A percentile compares a stretch with the other conserved stretches of the same genome.
Evolutionary conservation across 495 filamentous ascomycete genomes (phyloP).

Genomic region (Hypoxylon crocopeplum): DNA sequence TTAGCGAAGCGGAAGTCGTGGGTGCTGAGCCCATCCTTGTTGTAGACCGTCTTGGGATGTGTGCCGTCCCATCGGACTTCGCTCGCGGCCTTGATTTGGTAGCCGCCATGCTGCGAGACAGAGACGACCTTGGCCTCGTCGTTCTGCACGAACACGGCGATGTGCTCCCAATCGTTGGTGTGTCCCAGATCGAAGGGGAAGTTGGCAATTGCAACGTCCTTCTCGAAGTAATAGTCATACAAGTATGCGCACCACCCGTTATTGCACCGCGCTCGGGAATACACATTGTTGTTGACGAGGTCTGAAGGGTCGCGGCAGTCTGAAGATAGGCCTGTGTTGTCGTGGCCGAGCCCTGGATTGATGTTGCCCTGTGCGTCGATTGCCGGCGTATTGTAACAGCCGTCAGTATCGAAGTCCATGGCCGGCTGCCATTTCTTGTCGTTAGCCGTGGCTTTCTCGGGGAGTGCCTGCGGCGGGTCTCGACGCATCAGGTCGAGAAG

Average conservation of each 20-base stretch:
- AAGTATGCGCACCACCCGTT: constrained; percentile 53
- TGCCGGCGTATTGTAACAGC: constrained; percentile 57
- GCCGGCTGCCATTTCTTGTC: constrained; percentile 54
- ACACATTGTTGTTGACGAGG: constrained; percentile 55
- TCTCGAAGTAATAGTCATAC: constrained; percentile 59
- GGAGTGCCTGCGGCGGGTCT: constrained; percentile 45
- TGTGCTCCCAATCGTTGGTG: constrained; percentile 57
- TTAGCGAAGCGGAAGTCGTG: constrained; percentile 54
- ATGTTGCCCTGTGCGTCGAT: constrained; percentile 48
- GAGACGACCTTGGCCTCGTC: constrained; percentile 44
- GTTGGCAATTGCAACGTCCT: constrained; percentile 48
- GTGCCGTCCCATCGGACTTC: constrained; percentile 51
- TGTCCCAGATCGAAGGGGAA: constrained; percentile 45
- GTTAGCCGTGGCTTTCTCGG: constrained; percentile 47
- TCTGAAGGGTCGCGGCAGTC: constrained; percentile 50
- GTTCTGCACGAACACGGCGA: constrained; percentile 49
- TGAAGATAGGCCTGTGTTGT: constrained; percentile 38
- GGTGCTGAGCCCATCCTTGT: constrained; percentile 51
- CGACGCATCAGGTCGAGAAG: constrained; percentile 24
- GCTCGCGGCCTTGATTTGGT: constrained; percentile 39
- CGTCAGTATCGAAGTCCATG: constrained; percentile 55
- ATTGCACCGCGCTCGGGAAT: constrained; percentile 53
- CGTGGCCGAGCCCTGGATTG: constrained; percentile 44
- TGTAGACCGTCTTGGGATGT: constrained; percentile 53
- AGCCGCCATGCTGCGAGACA: constrained; percentile 49